These are phyloP conservation scores for Metschnikowia drakensbergensis DNA, from an alignment of 805 yeast species.

Conservation along the genomic window DNA sequence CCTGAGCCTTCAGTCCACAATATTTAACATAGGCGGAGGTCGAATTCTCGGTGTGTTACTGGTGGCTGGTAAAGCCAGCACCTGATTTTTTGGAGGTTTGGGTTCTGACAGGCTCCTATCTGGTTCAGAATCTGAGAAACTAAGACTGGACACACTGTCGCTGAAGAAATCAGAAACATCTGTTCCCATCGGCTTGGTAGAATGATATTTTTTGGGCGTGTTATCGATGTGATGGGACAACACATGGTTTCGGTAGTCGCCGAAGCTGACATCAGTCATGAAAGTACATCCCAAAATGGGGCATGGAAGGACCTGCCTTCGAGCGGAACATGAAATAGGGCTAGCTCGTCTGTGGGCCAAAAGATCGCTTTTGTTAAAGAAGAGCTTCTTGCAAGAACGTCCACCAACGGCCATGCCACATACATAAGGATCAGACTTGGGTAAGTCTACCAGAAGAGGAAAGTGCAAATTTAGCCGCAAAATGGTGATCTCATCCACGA, in stretches of 20 bases:
- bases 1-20: neutral
- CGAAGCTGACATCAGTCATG: conserved; percentile 28
- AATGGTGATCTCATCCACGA: conserved; percentile 11
- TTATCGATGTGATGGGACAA: conserved; percentile 1
- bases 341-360: conserved; percentile 13
- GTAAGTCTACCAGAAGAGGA: conserved; percentile 12
- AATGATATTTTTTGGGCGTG: neutral
- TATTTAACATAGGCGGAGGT: conserved; percentile 1
- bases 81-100: neutral
- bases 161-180: conserved; percentile 10
- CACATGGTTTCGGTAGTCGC: conserved; percentile 10
- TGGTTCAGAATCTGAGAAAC: conserved; percentile 6
- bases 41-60: neutral
- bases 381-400: conserved; percentile 11
- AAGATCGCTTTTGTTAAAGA: conserved; percentile 21
- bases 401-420: conserved; percentile 1
- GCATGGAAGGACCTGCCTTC: conserved; percentile 32
- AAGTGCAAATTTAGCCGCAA: conserved; percentile 16
- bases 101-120: neutral
- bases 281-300: conserved; percentile 40
- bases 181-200: neutral
- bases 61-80: neutral
- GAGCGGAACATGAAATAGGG: conserved; percentile 25
- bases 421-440: conserved; percentile 6
- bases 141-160: conserved; percentile 10